Evolutionary conservation across 805 yeast species (phyloP).

Genomic region (Nakazawaea ishiwadae): DNA sequence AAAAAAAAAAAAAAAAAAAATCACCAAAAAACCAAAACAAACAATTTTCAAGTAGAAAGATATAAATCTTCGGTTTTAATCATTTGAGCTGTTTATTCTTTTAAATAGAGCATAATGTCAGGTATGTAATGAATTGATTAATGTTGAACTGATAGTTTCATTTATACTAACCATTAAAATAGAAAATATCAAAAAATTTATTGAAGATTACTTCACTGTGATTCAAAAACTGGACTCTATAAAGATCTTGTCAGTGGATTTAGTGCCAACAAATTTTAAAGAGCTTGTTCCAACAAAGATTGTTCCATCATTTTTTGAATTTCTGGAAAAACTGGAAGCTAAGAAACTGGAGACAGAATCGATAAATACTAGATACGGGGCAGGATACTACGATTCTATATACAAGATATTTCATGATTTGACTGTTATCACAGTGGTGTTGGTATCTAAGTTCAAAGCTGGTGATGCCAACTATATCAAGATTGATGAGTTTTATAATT

Average conservation of each 20-base stretch:
- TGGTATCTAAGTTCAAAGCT: slow-evolving; percentile 40
- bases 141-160: too few species aligned
- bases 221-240: slow-evolving; percentile 19
- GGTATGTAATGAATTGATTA: too few species aligned
- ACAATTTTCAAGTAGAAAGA: neutral
- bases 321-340: slow-evolving; percentile 27
- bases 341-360: slow-evolving; percentile 27
- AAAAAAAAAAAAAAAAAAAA: neutral
- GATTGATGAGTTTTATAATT: slow-evolving; percentile 60
- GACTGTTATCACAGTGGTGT: slow-evolving; percentile 47
- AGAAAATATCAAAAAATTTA: slow-evolving; percentile 11
- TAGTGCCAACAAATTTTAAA: slow-evolving; percentile 41
- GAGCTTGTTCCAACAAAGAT: slow-evolving; percentile 42
- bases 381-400: slow-evolving; percentile 38
- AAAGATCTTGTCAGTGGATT: slow-evolving; percentile 3
- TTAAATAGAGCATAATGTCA: neutral
- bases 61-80: neutral
- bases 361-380: slow-evolving; percentile 35
- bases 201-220: slow-evolving; percentile 20
- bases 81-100: too few species aligned
- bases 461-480: slow-evolving; percentile 45
- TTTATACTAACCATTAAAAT: neutral
- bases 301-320: slow-evolving; percentile 35
- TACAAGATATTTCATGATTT: slow-evolving; percentile 66
- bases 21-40: neutral